Conservation (phyloP, 306 rosid species). For the Castanea crenata region DNA sequence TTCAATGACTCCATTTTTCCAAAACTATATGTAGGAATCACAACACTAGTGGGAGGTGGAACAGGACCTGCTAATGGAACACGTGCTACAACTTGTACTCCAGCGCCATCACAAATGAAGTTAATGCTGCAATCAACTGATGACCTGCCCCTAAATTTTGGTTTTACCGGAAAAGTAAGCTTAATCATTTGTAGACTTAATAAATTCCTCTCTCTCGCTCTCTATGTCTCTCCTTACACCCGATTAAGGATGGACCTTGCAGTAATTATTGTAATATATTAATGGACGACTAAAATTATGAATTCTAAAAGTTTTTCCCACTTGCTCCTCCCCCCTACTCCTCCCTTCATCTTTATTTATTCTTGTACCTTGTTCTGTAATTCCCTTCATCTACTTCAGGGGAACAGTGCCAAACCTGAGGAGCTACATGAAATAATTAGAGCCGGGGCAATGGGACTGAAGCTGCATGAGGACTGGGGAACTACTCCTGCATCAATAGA, state of each 20-base stretch:
- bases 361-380: background rate
- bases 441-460: conserved; percentile 98
- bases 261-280: background rate
- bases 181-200: background rate
- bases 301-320: background rate
- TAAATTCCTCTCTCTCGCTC: background rate
- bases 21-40: conserved; percentile 60
- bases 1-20: conserved; percentile 17
- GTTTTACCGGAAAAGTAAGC: conserved; percentile 86
- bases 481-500: conserved; percentile 87
- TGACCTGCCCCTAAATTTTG: conserved; percentile 81
- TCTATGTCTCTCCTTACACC: background rate
- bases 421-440: conserved; percentile 64
- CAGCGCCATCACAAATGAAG: conserved; percentile 73
- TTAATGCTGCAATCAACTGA: conserved; percentile 92
- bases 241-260: background rate
- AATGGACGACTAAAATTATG: background rate
- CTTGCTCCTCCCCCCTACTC: background rate
- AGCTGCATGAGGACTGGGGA: conserved; percentile 99
- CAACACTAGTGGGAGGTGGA: conserved; percentile 94
- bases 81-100: conserved; percentile 94
- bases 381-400: conserved; percentile 44
- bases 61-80: conserved; percentile 95
- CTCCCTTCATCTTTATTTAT: background rate
- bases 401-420: conserved; percentile 71